Evolutionary conservation across 75 land plant species (phyloP).

Genomic region (Isoetes taiwanensis): DNA sequence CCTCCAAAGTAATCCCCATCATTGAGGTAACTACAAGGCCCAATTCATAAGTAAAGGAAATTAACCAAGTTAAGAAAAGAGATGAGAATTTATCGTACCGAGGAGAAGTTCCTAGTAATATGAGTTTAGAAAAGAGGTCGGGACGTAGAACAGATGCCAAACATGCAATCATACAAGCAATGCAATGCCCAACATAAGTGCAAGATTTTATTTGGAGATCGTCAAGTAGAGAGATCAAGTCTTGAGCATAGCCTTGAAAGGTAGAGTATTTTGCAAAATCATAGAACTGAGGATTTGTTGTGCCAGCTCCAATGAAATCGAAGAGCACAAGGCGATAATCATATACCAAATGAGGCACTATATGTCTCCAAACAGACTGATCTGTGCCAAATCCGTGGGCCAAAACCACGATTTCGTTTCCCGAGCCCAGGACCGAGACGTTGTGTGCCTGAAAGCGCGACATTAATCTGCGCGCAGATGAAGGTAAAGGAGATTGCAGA

Average conservation of each 20-base stretch:
- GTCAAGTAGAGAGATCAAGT: conserved; percentile 69
- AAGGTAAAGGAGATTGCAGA: too few species aligned
- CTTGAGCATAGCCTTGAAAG: conserved; percentile 73
- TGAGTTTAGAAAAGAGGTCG: conserved; percentile 62
- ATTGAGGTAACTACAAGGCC: conserved; percentile 50
- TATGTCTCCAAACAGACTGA: conserved; percentile 44
- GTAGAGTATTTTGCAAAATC: conserved; percentile 14
- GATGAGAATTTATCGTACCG: too few species aligned
- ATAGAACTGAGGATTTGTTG: conserved; percentile 13
- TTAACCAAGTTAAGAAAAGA: too few species aligned
- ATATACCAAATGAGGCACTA: conserved; percentile 28
- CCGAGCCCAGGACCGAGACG: conserved; percentile 31
- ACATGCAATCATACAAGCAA: conserved; percentile 68
- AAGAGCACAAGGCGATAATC: conserved; percentile 28
- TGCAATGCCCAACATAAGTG: conserved; percentile 79
- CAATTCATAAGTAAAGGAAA: too few species aligned
- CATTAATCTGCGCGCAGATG: too few species aligned
- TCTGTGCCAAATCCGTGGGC: conserved; percentile 54
- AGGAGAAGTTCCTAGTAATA: conserved; percentile 58
- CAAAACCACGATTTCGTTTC: conserved; percentile 24
- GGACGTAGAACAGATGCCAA: conserved; percentile 72
- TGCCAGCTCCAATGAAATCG: conserved; percentile 24
- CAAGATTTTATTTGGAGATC: conserved; percentile 52
- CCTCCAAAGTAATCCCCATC: conserved; percentile 60
- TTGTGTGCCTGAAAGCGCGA: conserved; percentile 25